Evolutionary conservation across 2,329 filamentous ascomycete species (phyloP).

Genomic region (Aspergillus sp.): DNA sequence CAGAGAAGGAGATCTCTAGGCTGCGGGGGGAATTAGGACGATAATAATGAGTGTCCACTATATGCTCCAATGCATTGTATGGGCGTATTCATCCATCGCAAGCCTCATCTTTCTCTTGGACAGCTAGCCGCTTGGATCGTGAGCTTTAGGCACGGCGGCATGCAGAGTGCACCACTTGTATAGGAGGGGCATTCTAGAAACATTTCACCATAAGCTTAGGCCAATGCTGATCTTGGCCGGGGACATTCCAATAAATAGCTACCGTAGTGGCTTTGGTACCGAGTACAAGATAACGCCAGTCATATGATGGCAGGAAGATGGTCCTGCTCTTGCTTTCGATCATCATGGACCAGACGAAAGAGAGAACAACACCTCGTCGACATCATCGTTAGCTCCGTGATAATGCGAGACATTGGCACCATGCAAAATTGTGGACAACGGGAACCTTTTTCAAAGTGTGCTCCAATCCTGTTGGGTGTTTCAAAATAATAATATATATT

Average conservation of each 20-base stretch:
- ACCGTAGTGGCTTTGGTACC: neutral
- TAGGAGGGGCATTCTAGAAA: neutral
- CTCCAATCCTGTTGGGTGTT: neutral
- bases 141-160: neutral
- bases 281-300: neutral
- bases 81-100: neutral
- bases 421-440: neutral
- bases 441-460: neutral
- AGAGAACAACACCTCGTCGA: too few species aligned
- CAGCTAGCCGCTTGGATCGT: neutral
- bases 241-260: neutral
- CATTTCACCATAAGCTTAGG: neutral
- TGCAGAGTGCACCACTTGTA: neutral
- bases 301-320: neutral
- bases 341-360: neutral
- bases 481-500: constrained; percentile 1
- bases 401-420: neutral
- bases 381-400: too few species aligned
- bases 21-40: constrained; percentile 27
- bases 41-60: neutral
- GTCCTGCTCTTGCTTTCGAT: neutral
- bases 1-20: constrained; percentile 40
- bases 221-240: neutral
- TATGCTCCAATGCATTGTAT: neutral
- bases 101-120: neutral